Evolutionary conservation across 2,329 filamentous ascomycete genomes (phyloP), one percentile per base, ranked within the genome.

Genomic region (Tolypocladium nubicola): DNA sequence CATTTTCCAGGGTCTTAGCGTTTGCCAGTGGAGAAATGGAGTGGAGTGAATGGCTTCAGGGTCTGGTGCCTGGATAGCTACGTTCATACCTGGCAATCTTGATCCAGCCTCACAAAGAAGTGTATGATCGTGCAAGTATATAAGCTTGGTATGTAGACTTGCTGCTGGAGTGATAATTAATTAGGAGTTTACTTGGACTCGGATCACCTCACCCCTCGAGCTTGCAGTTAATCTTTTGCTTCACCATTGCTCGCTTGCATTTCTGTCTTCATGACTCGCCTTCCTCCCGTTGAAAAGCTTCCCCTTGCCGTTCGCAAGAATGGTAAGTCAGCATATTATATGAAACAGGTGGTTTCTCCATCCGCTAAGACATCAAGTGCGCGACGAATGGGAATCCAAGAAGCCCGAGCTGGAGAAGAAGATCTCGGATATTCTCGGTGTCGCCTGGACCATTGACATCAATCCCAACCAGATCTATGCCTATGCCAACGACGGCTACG

Each of bases 291-390:
- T 50, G 78, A 75, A 60, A 82, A 79, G 68, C 70, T 82, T 14
- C 73, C 79, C 40, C 76, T 82, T 60, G 75, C 74, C 40, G 63
- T 77, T 50, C 77, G 79, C 66, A 82, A 80, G 70, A 78, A 80
- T 66, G 64, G 79, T 81, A 64, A 63, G 70, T 67, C 38, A 13
- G 11, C 7, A 7, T 4, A 35, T 3, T 14, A 33, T n/a, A n/a
- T n/a, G 21, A 2, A 5, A 10, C 21, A 4, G 0, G 11, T 16
- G 0, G 11, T 11, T 2, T 3, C 33, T 33, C 13, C 13, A 4
- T 21, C 16, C 10, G 39, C 3, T 21, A 40, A 11, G 7, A 16
- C 16, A 3, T 2, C 3, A 10, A 82, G 78, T 82, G 60, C 77
- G 80, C 7, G 80, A 82, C 62, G 71, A 75, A 19, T 82, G 73